Conservation (phyloP, 140 eudicot species). For the Senecio squalidus region DNA sequence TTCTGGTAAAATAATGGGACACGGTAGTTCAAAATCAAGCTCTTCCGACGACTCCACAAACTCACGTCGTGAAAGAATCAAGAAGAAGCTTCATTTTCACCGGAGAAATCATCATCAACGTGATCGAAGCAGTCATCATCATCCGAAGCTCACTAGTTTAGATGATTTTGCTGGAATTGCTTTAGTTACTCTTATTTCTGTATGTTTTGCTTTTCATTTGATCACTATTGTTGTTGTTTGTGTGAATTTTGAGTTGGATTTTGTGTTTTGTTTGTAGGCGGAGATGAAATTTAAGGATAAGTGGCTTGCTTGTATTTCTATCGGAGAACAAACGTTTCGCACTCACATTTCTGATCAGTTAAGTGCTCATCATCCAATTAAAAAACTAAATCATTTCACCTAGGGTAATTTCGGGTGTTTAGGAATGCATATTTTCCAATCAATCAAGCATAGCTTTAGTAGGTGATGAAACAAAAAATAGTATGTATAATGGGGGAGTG, state of each 20-base stretch:
- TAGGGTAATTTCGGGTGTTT: no score
- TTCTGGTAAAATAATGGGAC: constrained; percentile 40
- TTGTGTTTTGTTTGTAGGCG: constrained; percentile 44
- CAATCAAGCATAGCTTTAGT: no score
- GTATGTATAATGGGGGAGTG: no score
- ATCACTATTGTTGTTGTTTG: background rate
- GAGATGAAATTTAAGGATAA: constrained; percentile 91
- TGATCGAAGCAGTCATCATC: constrained; percentile 17
- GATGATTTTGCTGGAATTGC: constrained; percentile 92
- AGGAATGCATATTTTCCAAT: no score
- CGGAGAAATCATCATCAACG: constrained; percentile 27
- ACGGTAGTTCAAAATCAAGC: constrained; percentile 48
- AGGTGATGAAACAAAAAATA: no score
- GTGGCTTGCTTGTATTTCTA: constrained; percentile 86
- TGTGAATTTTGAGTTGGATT: background rate
- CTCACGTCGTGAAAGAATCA: constrained; percentile 33
- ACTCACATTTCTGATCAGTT: constrained; percentile 71
- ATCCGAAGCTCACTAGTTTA: constrained; percentile 36
- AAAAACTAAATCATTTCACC: no score
- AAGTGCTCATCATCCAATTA: constrained; percentile 7
- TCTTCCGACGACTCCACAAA: constrained; percentile 31
- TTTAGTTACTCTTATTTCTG: constrained; percentile 47
- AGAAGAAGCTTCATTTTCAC: constrained; percentile 39
- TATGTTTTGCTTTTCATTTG: constrained; percentile 17
- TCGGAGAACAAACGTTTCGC: constrained; percentile 94